Conservation (phyloP, 1,139 yeast species). For the Kodamaea fungicola region DNA sequence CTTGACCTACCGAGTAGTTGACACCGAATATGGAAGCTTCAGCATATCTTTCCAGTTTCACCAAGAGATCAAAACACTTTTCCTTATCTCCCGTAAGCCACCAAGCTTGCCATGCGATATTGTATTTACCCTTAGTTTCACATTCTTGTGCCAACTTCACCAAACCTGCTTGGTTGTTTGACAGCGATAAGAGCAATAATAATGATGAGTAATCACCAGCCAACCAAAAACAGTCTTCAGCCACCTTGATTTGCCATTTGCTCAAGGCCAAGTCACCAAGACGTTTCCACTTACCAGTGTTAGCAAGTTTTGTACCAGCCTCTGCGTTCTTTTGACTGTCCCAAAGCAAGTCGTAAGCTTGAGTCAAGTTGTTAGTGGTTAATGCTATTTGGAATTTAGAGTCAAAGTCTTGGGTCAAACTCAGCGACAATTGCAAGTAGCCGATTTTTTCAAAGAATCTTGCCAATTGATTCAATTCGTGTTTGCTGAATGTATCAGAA, state of each 20-base stretch:
- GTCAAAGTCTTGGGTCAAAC: constrained; percentile 79
- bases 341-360: constrained; percentile 72
- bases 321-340: constrained; percentile 46
- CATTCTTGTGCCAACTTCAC: constrained; percentile 62
- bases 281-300: constrained; percentile 72
- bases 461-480: constrained; percentile 76
- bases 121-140: constrained; percentile 69
- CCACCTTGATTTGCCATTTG: constrained; percentile 77
- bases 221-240: constrained; percentile 73
- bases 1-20: constrained; percentile 61
- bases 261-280: constrained; percentile 84
- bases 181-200: constrained; percentile 76
- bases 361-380: constrained; percentile 65
- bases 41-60: constrained; percentile 65
- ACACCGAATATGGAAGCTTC: constrained; percentile 84
- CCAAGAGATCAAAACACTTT: constrained; percentile 63
- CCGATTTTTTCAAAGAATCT: constrained; percentile 95
- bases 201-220: constrained; percentile 84
- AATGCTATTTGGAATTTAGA: constrained; percentile 73
- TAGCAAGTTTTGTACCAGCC: constrained; percentile 32
- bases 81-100: constrained; percentile 79
- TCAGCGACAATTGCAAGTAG: constrained; percentile 73
- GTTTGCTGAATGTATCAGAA: constrained; percentile 49
- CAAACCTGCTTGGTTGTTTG: constrained; percentile 65
- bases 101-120: constrained; percentile 87